Evolutionary conservation across 805 yeast genomes (phyloP), one percentile per base, ranked within the genome.

Genomic region (Cyberlindnera euphorbiiphila): DNA sequence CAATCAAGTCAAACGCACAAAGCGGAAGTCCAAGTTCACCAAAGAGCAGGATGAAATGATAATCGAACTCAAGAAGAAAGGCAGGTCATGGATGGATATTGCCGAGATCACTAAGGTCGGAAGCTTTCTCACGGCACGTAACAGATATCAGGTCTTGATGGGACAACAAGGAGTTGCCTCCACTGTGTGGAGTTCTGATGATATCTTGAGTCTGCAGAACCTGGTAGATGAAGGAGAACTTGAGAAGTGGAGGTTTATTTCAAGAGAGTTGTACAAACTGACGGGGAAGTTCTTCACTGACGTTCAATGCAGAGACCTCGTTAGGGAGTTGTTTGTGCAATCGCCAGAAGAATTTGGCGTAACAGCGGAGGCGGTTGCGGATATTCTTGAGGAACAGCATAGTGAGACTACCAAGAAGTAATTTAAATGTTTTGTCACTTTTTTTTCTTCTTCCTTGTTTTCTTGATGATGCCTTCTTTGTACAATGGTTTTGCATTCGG

Each of bases 91-190:
- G 91, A 77, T 73, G 5, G 86, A 81, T 43, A 83, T 83, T 31
- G 87, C 89, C 0, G 76, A 76, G 37, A 61, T 66, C 4, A 72
- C 85, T 2, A 69, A 72, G 4, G 81, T 82, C 20, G 84, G 79
- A 8, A 72, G 79, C 28, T 78, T 75, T 42, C 61, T 83, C 26
- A 86, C 91, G 0, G 91, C 89, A 0, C 62, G 91, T 40, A 83
- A 83, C 54, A 62, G 91, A 41, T 84, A 84, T 50, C 91, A 83
- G 58, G 91, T 83, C 4, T 68, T 83, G 32, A 81, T 84, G 46
- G 93, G 93, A 5, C 91, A 83, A 54, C 91, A 83, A 51, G 91
- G 91, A 4, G 82, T 84, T 23, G 84, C 83, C 10, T 69, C 78
- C 1, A 71, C 76, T 17, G 71, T 74, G 21, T 81, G 87, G 81